Conservation (phyloP, 176 grass and related monocot genomes). For the Thinopyrum elongatum region DNA sequence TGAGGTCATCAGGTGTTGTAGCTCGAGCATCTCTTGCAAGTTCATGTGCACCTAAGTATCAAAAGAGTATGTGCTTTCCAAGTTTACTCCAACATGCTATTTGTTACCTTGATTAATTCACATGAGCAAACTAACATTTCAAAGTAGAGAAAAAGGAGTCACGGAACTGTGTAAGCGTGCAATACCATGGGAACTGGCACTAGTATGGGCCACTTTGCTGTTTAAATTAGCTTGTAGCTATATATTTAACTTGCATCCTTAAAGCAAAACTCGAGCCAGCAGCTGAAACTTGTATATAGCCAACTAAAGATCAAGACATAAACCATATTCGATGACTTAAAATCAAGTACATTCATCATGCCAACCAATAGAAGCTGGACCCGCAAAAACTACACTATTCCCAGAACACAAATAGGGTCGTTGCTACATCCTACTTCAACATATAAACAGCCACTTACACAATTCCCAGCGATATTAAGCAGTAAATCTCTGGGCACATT, state of each 20-base stretch:
- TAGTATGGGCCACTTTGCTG: background rate
- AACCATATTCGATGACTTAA: background rate
- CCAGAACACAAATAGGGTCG: background rate
- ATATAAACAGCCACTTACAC: background rate
- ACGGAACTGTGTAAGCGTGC: background rate
- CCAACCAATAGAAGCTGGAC: background rate
- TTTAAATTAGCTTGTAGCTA: constrained; percentile 1
- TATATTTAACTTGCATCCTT: background rate
- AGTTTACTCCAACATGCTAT: constrained; percentile 14
- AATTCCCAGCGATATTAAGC: background rate
- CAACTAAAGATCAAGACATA: background rate
- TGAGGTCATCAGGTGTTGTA: constrained; percentile 67
- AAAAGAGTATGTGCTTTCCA: background rate
- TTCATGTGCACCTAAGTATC: constrained; percentile 65
- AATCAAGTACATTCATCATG: background rate
- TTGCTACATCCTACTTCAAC: background rate
- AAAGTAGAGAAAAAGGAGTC: background rate
- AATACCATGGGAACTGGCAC: background rate
- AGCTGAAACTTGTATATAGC: background rate
- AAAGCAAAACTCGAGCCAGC: background rate
- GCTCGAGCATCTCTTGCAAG: constrained; percentile 90
- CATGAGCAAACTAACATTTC: constrained; percentile 12
- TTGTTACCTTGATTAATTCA: background rate
- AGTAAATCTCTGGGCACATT: background rate
- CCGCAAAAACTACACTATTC: background rate